phyloP scores from a whole-genome alignment of 345 rosid genomes.

The Linum tenue region DNA sequence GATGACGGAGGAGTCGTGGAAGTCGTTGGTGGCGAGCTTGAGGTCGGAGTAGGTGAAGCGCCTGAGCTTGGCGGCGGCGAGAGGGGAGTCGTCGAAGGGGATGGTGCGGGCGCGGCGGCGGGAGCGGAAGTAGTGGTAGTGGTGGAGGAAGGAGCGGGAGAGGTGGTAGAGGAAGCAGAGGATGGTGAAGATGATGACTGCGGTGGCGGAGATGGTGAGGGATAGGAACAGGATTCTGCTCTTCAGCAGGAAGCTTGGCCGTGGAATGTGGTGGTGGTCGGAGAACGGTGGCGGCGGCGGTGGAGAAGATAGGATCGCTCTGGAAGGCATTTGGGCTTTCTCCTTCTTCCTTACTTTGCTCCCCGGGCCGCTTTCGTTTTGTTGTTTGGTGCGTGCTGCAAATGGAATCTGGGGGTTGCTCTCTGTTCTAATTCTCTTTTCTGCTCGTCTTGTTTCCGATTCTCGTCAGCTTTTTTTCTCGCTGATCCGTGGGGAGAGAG shows the following conservation, averaged over 20 bases:
- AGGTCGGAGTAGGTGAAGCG: slow-evolving; percentile 69
- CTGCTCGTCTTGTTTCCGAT: no score
- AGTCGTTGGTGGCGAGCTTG: slow-evolving; percentile 56
- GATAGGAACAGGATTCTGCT: slow-evolving; percentile 54
- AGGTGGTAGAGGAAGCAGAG: slow-evolving; percentile 80
- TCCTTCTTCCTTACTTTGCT: no score
- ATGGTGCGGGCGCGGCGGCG: slow-evolving; percentile 50
- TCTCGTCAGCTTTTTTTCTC: no score
- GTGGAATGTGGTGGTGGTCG: slow-evolving; percentile 17
- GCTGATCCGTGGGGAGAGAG: no score
- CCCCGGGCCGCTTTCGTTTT: no score
- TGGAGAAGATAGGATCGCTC: not conserved
- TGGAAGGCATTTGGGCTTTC: not conserved
- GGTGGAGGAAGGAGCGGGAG: slow-evolving; percentile 27
- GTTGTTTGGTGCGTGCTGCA: no score
- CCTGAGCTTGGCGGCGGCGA: slow-evolving; percentile 44
- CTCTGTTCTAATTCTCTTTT: no score
- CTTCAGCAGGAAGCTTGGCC: slow-evolving; percentile 31
- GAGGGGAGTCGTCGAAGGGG: slow-evolving; percentile 55
- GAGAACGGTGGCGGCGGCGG: not conserved
- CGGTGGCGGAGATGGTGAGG: slow-evolving; percentile 62
- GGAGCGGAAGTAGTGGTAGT: slow-evolving; percentile 11
- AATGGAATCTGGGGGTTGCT: no score
- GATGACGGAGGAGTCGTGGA: not conserved
- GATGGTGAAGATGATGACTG: slow-evolving; percentile 49